These are phyloP conservation scores for Ascochyta rabiei DNA, from an alignment of 2,329 filamentous ascomycete genomes.

Conservation along the genomic window DNA sequence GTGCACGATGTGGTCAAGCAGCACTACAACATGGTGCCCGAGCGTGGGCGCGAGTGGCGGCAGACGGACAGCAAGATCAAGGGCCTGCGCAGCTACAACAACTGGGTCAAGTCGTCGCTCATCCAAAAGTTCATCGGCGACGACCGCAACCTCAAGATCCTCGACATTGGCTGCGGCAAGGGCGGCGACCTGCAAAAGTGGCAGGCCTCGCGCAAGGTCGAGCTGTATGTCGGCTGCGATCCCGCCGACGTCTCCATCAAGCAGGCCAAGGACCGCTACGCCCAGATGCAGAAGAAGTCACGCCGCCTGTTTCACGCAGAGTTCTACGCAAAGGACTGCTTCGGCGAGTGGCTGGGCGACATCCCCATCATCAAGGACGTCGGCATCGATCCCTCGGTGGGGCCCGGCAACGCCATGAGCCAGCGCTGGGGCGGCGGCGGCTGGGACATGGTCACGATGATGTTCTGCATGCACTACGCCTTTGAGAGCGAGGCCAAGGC, in stretches of 20 bases:
- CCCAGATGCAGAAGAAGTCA: conserved; percentile 69
- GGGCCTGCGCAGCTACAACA: conserved; percentile 92
- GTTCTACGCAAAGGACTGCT: conserved; percentile 92
- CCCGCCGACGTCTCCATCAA: conserved; percentile 91
- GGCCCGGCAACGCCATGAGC: conserved; percentile 64
- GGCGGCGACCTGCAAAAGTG: conserved; percentile 95
- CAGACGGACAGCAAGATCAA: conserved; percentile 95
- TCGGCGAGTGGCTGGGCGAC: conserved; percentile 80
- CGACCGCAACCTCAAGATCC: conserved; percentile 70
- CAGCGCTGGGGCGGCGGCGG: conserved; percentile 71
- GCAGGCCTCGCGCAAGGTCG: conserved; percentile 88
- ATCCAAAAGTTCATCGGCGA: conserved; percentile 83
- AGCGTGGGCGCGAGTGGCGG: conserved; percentile 92
- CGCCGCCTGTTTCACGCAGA: conserved; percentile 77
- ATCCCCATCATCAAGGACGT: conserved; percentile 83
- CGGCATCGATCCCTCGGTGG: conserved; percentile 78
- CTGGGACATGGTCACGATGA: conserved; percentile 97
- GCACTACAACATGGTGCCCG: conserved; percentile 95
- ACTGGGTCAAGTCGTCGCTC: conserved; percentile 97
- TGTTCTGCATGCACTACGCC: conserved; percentile 99
- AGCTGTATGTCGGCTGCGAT: conserved; percentile 91
- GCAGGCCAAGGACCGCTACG: conserved; percentile 85
- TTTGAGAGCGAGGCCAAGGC: conserved; percentile 93
- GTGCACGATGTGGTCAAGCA: conserved; percentile 87
- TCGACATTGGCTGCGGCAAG: conserved; percentile 96